phyloP scores from a whole-genome alignment of 2,329 filamentous ascomycete species.

The Penicillium sp. region DNA sequence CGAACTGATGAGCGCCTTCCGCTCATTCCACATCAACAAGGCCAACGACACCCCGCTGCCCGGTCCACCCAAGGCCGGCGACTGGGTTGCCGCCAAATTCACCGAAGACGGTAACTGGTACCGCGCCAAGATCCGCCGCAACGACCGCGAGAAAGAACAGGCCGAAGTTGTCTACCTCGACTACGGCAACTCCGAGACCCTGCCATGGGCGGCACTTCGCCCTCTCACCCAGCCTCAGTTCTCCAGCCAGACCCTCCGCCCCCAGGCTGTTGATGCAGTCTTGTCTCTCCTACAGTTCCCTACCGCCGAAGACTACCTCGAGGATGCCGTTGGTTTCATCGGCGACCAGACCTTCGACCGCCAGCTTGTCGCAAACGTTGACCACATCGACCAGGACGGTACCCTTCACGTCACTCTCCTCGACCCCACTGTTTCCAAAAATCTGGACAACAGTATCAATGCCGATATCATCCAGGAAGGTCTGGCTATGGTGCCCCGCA shows the following conservation, averaged over 20 bases:
- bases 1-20: conserved; percentile 85
- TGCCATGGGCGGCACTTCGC: conserved; percentile 79
- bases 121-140: conserved; percentile 81
- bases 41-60: conserved; percentile 71
- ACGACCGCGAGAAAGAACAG: conserved; percentile 84
- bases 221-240: conserved; percentile 78
- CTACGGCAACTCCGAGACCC: conserved; percentile 89
- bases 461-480: conserved; percentile 79
- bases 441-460: conserved; percentile 76
- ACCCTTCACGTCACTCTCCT: conserved; percentile 83
- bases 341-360: conserved; percentile 69
- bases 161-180: conserved; percentile 93
- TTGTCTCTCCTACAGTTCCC: conserved; percentile 89
- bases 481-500: conserved; percentile 84
- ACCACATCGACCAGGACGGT: conserved; percentile 77
- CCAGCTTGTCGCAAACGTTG: conserved; percentile 84
- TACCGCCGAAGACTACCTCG: conserved; percentile 73
- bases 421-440: conserved; percentile 63
- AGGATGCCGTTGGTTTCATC: conserved; percentile 73
- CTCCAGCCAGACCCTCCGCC: conserved; percentile 72
- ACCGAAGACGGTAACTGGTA: conserved; percentile 90
- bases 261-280: conserved; percentile 81
- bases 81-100: conserved; percentile 88
- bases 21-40: conserved; percentile 81
- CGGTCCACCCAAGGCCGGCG: conserved; percentile 80